Conservation (phyloP, 2,329 filamentous ascomycete species). For the Aurifilum marmelostoma region DNA sequence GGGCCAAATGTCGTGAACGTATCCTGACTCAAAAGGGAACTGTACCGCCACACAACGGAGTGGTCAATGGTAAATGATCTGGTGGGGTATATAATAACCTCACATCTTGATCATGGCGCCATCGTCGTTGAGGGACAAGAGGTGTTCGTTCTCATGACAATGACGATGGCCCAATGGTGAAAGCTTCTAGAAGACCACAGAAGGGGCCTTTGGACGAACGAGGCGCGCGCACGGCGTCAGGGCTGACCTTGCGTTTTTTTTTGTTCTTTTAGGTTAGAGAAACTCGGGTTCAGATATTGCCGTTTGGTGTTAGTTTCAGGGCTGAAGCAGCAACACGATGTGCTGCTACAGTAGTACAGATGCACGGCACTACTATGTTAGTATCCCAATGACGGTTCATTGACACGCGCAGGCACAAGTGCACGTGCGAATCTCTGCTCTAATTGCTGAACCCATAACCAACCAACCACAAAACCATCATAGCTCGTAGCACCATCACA, state of each 20-base stretch:
- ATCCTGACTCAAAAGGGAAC: background rate
- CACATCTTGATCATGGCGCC: background rate
- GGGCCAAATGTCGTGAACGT: background rate
- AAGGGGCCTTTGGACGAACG: background rate
- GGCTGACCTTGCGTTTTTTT: too few species aligned
- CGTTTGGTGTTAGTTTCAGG: background rate
- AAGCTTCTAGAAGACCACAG: background rate
- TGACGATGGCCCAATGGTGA: too few species aligned
- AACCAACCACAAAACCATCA: too few species aligned
- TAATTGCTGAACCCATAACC: background rate
- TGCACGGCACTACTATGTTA: background rate
- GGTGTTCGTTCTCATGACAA: too few species aligned
- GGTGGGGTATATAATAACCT: background rate
- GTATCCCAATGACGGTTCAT: too few species aligned
- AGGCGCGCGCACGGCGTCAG: background rate
- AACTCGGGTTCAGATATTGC: background rate
- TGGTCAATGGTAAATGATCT: background rate
- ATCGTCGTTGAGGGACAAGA: too few species aligned
- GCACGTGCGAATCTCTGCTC: background rate
- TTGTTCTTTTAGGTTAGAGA: background rate
- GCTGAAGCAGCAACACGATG: background rate
- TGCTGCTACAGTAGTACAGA: background rate
- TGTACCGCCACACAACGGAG: background rate
- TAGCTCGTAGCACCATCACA: background rate
- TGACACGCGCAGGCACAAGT: background rate